These are phyloP conservation scores for Lecanicillium sp. DNA, from an alignment of 2,329 filamentous ascomycete species.

Conservation along the genomic window DNA sequence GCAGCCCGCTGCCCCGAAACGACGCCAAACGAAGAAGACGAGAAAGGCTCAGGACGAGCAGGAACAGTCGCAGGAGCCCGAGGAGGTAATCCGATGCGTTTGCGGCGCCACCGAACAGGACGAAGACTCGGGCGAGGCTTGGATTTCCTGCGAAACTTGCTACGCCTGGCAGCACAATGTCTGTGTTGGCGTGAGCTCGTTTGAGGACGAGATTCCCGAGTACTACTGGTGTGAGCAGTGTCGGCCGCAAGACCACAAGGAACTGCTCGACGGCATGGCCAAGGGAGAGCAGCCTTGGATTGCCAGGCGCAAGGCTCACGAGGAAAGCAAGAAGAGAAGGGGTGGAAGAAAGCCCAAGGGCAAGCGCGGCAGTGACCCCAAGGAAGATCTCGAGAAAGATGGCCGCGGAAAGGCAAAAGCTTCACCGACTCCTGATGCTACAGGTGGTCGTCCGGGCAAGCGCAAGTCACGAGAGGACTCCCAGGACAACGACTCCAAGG, in stretches of 20 bases:
- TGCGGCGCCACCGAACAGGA: constrained; percentile 84
- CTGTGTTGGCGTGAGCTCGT: constrained; percentile 80
- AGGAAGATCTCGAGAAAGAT: constrained; percentile 52
- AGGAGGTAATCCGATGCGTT: constrained; percentile 83
- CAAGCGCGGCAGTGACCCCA: constrained; percentile 60
- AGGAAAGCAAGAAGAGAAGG: constrained; percentile 53
- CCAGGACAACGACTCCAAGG: constrained; percentile 46
- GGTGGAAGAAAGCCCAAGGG: constrained; percentile 58
- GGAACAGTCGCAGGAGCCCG: constrained; percentile 32
- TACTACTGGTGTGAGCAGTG: constrained; percentile 93
- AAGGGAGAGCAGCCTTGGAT: constrained; percentile 87
- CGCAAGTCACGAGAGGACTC: constrained; percentile 54
- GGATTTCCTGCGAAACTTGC: constrained; percentile 94
- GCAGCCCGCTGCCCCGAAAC: constrained; percentile 47
- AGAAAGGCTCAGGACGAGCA: constrained; percentile 57
- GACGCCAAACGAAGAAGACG: constrained; percentile 41
- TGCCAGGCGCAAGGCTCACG: constrained; percentile 55
- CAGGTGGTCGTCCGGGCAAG: constrained; percentile 37
- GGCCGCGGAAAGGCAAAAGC: constrained; percentile 17
- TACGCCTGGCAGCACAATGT: constrained; percentile 96
- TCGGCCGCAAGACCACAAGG: constrained; percentile 74
- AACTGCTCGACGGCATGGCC: constrained; percentile 70
- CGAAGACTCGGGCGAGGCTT: constrained; percentile 79
- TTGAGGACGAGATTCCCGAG: constrained; percentile 70
- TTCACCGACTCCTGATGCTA: constrained; percentile 31